Evolutionary conservation across 352 stramenopile genomes (phyloP).

Genomic region (Thalassiosira livingstoniorum): DNA sequence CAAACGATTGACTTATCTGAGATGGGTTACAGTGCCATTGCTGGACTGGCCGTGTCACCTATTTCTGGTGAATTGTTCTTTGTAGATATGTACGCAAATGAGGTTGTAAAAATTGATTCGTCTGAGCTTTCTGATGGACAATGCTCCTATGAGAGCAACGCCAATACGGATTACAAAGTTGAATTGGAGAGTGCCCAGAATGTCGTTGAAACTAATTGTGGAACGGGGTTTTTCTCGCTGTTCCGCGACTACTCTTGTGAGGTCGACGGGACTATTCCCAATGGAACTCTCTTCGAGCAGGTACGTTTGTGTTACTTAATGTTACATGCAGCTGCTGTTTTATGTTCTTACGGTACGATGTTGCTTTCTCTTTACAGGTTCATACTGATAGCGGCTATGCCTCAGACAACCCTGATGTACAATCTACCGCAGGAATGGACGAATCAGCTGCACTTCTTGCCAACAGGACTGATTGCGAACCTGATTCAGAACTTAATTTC

Average conservation of each 20-base stretch:
- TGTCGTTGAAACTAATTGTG: constrained; percentile 5
- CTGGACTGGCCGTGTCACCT: constrained; percentile 48
- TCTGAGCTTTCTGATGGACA: constrained; percentile 17
- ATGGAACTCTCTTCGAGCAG: constrained; percentile 61
- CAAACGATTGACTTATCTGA: constrained; percentile 34
- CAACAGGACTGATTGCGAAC: constrained; percentile 63
- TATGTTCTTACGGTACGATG: neutral
- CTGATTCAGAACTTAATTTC: constrained; percentile 62
- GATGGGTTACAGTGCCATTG: constrained; percentile 47
- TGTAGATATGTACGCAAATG: constrained; percentile 57
- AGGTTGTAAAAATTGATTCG: constrained; percentile 32
- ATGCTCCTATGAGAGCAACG: constrained; percentile 20
- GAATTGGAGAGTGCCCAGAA: constrained; percentile 12
- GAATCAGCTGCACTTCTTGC: constrained; percentile 48
- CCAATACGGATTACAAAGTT: constrained; percentile 22
- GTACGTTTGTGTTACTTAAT: constrained; percentile 10
- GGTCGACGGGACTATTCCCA: constrained; percentile 44
- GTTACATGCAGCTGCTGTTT: neutral
- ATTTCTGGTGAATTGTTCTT: constrained; percentile 48
- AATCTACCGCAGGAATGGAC: constrained; percentile 64
- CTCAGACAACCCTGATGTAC: constrained; percentile 53
- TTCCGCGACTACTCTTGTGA: constrained; percentile 43
- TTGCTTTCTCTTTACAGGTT: constrained; percentile 58
- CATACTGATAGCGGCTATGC: constrained; percentile 62
- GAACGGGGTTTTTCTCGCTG: constrained; percentile 15